A percentile compares a stretch with the other conserved stretches of the same genome.
These are phyloP conservation scores for Beauveria sp. DNA, from an alignment of 2,329 filamentous ascomycete species.

Conservation along the genomic window DNA sequence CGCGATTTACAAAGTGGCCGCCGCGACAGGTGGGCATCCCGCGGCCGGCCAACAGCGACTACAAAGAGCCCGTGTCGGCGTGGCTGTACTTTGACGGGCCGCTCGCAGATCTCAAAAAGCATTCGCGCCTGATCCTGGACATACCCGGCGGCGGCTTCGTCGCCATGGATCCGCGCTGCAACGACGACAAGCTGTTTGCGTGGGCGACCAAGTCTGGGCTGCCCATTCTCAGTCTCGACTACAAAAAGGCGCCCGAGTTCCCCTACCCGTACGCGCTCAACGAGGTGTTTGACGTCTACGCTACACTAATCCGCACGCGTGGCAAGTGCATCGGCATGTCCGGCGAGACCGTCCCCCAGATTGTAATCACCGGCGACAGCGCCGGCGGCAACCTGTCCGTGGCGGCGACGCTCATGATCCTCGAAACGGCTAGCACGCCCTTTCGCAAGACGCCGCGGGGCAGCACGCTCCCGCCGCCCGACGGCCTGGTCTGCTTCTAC, in stretches of 20 bases:
- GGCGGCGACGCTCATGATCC: slow-evolving; percentile 78
- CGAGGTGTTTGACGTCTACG: slow-evolving; percentile 42
- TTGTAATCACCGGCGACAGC: slow-evolving; percentile 41
- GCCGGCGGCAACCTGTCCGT: slow-evolving; percentile 45
- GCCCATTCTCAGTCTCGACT: slow-evolving; percentile 88
- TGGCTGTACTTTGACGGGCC: slow-evolving; percentile 96
- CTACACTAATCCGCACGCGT: slow-evolving; percentile 28
- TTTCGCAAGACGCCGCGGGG: slow-evolving; percentile 27
- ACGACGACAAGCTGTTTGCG: slow-evolving; percentile 86
- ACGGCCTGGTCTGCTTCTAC: slow-evolving; percentile 79
- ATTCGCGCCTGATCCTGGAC: slow-evolving; percentile 75
- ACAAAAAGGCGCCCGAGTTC: slow-evolving; percentile 49
- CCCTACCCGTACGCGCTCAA: slow-evolving; percentile 41
- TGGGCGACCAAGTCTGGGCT: slow-evolving; percentile 86
- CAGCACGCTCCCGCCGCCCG: slow-evolving; percentile 61
- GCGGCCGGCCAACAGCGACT: slow-evolving; percentile 69
- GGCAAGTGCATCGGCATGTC: slow-evolving; percentile 39
- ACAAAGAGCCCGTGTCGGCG: slow-evolving; percentile 71
- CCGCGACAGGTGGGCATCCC: slow-evolving; percentile 80
- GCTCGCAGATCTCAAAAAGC: slow-evolving; percentile 64
- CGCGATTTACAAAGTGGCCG: slow-evolving; percentile 70
- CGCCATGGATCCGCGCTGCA: slow-evolving; percentile 89
- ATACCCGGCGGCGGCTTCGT: slow-evolving; percentile 93
- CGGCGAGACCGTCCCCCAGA: slow-evolving; percentile 27
- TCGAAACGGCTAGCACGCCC: slow-evolving; percentile 58